Evolutionary conservation across 306 rosid species (phyloP).

Genomic region (Comarum palustre): DNA sequence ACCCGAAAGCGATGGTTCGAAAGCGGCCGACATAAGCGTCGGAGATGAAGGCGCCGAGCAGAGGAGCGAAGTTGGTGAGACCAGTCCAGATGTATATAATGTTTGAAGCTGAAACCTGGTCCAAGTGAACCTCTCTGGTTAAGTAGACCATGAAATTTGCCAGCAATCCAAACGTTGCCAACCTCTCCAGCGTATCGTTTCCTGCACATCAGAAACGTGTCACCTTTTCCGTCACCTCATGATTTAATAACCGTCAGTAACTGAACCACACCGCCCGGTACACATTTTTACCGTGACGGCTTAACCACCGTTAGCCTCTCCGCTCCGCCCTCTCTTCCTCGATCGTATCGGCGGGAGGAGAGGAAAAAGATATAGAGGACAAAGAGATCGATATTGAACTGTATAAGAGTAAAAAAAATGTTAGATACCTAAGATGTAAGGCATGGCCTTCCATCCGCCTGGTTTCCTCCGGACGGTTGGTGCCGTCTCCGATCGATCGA

Average conservation of each 20-base stretch:
- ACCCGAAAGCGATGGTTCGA: slow-evolving; percentile 63
- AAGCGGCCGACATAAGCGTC: slow-evolving; percentile 75
- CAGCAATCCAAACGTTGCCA: slow-evolving; percentile 65
- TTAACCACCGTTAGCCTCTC: background rate
- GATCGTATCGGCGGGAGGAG: background rate
- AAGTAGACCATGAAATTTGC: slow-evolving; percentile 85
- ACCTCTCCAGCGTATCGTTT: slow-evolving; percentile 79
- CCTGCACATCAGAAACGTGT: slow-evolving; percentile 35
- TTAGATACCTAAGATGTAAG: slow-evolving; percentile 66
- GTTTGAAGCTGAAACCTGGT: slow-evolving; percentile 63
- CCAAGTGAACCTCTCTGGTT: slow-evolving; percentile 54
- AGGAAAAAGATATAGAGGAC: background rate
- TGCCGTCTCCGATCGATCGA: background rate
- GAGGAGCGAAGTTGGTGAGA: slow-evolving; percentile 54
- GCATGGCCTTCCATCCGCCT: slow-evolving; percentile 90
- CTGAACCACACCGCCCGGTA: background rate
- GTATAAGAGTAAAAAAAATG: background rate
- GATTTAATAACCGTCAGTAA: background rate
- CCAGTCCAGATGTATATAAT: slow-evolving; percentile 63
- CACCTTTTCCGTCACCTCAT: background rate
- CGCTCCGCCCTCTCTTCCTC: background rate
- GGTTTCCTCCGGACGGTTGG: slow-evolving; percentile 31
- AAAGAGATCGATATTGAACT: background rate
- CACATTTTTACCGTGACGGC: background rate
- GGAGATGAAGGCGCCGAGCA: slow-evolving; percentile 79